These are phyloP conservation scores for Lichtheimia hyalospora DNA, from an alignment of 371 early-diverging fungal genomes.

Conservation along the genomic window DNA sequence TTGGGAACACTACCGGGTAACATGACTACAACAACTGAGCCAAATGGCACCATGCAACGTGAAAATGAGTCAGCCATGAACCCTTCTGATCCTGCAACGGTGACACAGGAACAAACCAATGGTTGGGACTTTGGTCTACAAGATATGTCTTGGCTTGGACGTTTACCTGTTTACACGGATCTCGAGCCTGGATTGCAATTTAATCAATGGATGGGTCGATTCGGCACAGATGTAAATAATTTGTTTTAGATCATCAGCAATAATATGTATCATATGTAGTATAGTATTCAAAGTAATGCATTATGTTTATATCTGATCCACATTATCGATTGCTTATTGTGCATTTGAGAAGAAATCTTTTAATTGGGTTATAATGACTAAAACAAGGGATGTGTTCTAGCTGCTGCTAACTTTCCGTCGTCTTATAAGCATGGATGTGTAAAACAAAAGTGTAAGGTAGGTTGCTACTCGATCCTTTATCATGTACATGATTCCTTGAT, in stretches of 20 bases:
- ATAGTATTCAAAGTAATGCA: no score
- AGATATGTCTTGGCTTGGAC: conserved; percentile 29
- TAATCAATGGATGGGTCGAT: conserved; percentile 22
- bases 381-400: no score
- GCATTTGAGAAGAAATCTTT: no score
- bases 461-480: conserved; percentile 63
- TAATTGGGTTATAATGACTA: no score
- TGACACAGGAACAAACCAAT: background rate
- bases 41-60: background rate
- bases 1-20: conserved; percentile 20
- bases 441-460: conserved; percentile 52
- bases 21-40: background rate
- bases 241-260: background rate
- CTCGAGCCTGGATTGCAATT: conserved; percentile 22
- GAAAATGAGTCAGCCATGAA: background rate
- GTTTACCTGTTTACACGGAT: conserved; percentile 28
- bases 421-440: conserved; percentile 24
- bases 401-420: background rate
- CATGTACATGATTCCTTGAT: conserved; percentile 66
- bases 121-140: conserved; percentile 24
- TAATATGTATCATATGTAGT: no score
- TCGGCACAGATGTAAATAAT: conserved; percentile 15
- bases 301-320: no score
- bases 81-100: background rate
- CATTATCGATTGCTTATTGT: no score